phyloP scores from a whole-genome alignment of 139 green algal genomes.

The Chlamydomonas sp. region DNA sequence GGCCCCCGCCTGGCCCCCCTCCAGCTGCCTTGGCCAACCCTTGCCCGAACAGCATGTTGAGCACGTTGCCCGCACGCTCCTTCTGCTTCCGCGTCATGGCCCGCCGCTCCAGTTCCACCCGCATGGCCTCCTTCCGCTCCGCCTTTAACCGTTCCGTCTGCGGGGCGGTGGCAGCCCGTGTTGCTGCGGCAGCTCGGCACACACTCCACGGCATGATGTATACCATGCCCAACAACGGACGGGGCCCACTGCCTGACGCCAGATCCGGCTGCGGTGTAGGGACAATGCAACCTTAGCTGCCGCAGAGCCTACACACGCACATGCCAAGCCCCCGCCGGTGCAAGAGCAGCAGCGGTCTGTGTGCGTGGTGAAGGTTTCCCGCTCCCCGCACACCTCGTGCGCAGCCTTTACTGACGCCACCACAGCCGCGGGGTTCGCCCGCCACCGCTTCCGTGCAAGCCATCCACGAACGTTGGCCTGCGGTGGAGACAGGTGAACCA shows the following conservation, averaged over 20 bases:
- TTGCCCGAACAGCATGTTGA: slow-evolving; percentile 19
- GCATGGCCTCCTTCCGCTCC: slow-evolving; percentile 5
- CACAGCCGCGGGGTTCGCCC: neutral
- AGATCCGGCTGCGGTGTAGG: too few species aligned
- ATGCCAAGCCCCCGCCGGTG: too few species aligned
- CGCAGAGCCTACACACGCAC: too few species aligned
- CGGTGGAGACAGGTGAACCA: too few species aligned
- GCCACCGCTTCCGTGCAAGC: slow-evolving; percentile 27
- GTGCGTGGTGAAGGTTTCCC: neutral
- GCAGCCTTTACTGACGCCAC: neutral
- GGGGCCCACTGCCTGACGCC: too few species aligned
- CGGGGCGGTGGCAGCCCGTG: neutral
- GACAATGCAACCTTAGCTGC: too few species aligned
- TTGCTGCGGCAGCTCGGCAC: neutral
- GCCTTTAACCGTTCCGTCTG: slow-evolving; percentile 4
- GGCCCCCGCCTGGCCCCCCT: neutral
- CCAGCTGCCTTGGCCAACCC: neutral
- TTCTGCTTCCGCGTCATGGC: slow-evolving; percentile 23
- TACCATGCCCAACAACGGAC: too few species aligned
- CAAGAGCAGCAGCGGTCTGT: too few species aligned
- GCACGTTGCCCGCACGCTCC: slow-evolving; percentile 20
- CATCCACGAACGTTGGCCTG: slow-evolving; percentile 30
- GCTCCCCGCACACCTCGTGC: slow-evolving; percentile 12
- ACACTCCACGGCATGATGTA: too few species aligned
- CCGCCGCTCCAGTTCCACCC: slow-evolving; percentile 27